Evolutionary conservation across 2,329 filamentous ascomycete species (phyloP), one percentile per base, ranked within the genome.

Genomic region (Lasiodiplodia sp.): DNA sequence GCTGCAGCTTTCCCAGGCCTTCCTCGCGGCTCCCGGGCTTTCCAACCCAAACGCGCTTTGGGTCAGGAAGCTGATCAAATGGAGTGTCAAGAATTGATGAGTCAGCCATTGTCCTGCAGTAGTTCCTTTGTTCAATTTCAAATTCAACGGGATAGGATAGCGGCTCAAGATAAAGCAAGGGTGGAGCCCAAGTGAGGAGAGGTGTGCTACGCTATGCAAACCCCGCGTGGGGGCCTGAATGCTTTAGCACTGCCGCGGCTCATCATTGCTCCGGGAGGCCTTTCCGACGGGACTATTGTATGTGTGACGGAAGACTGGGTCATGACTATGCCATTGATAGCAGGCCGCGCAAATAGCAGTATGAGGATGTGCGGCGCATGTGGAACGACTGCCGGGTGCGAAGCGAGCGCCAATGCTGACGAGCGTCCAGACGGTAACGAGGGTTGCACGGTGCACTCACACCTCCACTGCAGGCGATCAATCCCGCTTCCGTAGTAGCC

Each of bases 1-100:
- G 79, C 73, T 88, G 88, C 1, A 88, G 78, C 72, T 84, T 86
- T 25, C 87, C 87, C 10, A 86, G 78, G 4, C 86, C 86, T 76
- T 88, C 86, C 64, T 86, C 83, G 37, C 74, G 75, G 10, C 82
- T 84, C 6, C 80, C 81, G 0, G 85, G 81, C 10, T 76, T 69
- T 4, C 80, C 83, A 18, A 81, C 72, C 85, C 84, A 87, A 40
- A 86, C 83, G 37, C 81, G 82, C 31, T 78, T 82, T 7, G 81
- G 82, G 67, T 87, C 81, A 1, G 83, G 81, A 16, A 87, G 81
- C 16, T 81, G 73, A 70, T 85, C 83, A 69, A 80, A 84, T 5
- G 79, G 75, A 3, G 66, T 70, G 31, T 73, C 70, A 34, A 64
- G 47, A 28, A 38, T 49, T 18, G 60, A 38, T 18, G 23, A 31